These are phyloP conservation scores for Lactarius quietus DNA, from an alignment of 768 basidiomycete genomes.

Conservation along the genomic window DNA sequence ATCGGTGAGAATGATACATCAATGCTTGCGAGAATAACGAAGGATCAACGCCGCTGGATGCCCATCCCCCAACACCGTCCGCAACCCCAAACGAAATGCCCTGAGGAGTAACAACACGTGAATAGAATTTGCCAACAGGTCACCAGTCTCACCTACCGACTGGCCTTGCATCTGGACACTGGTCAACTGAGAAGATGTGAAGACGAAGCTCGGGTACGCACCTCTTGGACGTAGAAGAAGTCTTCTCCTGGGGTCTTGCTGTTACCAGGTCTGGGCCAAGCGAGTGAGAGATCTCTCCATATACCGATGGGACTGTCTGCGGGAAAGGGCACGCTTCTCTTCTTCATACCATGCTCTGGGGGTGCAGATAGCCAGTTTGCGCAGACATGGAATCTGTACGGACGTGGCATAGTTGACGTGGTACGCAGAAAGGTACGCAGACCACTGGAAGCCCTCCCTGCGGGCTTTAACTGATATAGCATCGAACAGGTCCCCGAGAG, in stretches of 20 bases:
- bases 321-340: constrained; percentile 50
- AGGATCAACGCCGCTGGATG: constrained; percentile 77
- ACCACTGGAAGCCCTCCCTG: background rate
- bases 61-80: constrained; percentile 95
- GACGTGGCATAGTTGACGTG: constrained; percentile 35
- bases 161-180: constrained; percentile 62
- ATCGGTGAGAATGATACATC: constrained; percentile 81
- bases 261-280: constrained; percentile 39
- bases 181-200: constrained; percentile 4
- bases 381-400: constrained; percentile 74
- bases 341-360: constrained; percentile 34
- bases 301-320: constrained; percentile 53
- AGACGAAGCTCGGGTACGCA: constrained; percentile 35
- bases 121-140: constrained; percentile 13
- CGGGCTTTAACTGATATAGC: background rate
- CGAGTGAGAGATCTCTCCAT: constrained; percentile 68
- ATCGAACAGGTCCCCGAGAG: background rate
- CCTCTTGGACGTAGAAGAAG: constrained; percentile 68
- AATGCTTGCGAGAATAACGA: constrained; percentile 87
- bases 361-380: constrained; percentile 79
- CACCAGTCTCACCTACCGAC: constrained; percentile 55
- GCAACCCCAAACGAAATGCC: constrained; percentile 81
- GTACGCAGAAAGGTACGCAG: constrained; percentile 9
- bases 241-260: constrained; percentile 52
- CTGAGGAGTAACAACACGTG: constrained; percentile 36